These are phyloP conservation scores for Sechiopsis laciniata DNA, from an alignment of 306 rosid genomes.

Conservation along the genomic window DNA sequence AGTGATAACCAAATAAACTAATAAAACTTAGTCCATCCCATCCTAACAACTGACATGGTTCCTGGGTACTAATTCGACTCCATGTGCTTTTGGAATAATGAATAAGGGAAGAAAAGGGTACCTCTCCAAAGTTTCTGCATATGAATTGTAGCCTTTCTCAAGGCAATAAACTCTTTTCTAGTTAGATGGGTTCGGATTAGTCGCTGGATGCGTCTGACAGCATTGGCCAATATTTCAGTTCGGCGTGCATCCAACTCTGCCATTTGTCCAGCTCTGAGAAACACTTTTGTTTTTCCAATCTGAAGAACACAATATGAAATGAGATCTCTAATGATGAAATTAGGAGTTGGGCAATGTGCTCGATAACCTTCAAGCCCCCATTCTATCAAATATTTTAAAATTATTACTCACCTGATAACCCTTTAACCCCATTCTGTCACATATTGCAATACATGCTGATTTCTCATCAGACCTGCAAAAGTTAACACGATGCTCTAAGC, in stretches of 20 bases:
- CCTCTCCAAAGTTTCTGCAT: conserved; percentile 79
- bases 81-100: conserved; percentile 3
- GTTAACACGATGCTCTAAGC: conserved; percentile 19
- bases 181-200: conserved; percentile 68
- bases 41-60: conserved; percentile 15
- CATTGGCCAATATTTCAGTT: conserved; percentile 72
- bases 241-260: conserved; percentile 83
- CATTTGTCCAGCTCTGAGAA: conserved; percentile 93
- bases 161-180: conserved; percentile 57
- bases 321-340: conserved; percentile 12
- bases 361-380: background rate
- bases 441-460: conserved; percentile 60
- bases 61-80: background rate
- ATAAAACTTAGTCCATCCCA: background rate
- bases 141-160: conserved; percentile 51
- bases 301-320: conserved; percentile 25
- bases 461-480: conserved; percentile 70
- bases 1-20: background rate
- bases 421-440: conserved; percentile 69
- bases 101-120: conserved; percentile 24
- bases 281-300: conserved; percentile 84
- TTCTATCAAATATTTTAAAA: background rate
- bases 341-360: background rate
- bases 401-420: conserved; percentile 63
- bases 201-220: conserved; percentile 65